Conservation (phyloP, 2,329 filamentous ascomycete species). For the Ambrosiella cleistominuta region DNA sequence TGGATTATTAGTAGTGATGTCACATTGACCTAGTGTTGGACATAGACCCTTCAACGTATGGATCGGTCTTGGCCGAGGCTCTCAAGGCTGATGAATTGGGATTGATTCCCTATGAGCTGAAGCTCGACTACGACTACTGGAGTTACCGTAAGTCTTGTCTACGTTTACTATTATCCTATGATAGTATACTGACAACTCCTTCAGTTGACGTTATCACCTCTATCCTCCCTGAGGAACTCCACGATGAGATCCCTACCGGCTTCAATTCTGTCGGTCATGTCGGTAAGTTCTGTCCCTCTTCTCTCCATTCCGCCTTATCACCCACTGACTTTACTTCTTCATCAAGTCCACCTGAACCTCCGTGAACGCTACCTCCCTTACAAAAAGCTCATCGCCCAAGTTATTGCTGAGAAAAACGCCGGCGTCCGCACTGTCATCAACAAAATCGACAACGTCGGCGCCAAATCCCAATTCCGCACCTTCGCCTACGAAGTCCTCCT, state of each 20-base stretch:
- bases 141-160: constrained; percentile 43
- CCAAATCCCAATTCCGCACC: constrained; percentile 71
- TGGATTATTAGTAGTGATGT: not conserved
- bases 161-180: constrained; percentile 9
- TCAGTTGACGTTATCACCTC: constrained; percentile 66
- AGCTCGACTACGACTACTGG: constrained; percentile 74
- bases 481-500: constrained; percentile 83
- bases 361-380: constrained; percentile 68
- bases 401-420: constrained; percentile 80
- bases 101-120: constrained; percentile 57
- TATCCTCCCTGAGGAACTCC: constrained; percentile 61
- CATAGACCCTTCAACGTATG: constrained; percentile 54
- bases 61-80: constrained; percentile 47
- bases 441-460: constrained; percentile 78
- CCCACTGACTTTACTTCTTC: constrained; percentile 8
- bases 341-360: constrained; percentile 71
- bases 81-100: constrained; percentile 50
- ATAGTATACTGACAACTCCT: constrained; percentile 10
- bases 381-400: constrained; percentile 68
- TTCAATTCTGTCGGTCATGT: constrained; percentile 86
- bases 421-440: constrained; percentile 80
- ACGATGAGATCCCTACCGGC: constrained; percentile 66
- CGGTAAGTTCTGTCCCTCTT: constrained; percentile 29
- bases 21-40: constrained; percentile 19
- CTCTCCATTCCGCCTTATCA: not conserved